A percentile compares a stretch with the other conserved stretches of the same genome.
Evolutionary conservation across 2,329 filamentous ascomycete genomes (phyloP).

Genomic region (Arthrinium puccinioides): DNA sequence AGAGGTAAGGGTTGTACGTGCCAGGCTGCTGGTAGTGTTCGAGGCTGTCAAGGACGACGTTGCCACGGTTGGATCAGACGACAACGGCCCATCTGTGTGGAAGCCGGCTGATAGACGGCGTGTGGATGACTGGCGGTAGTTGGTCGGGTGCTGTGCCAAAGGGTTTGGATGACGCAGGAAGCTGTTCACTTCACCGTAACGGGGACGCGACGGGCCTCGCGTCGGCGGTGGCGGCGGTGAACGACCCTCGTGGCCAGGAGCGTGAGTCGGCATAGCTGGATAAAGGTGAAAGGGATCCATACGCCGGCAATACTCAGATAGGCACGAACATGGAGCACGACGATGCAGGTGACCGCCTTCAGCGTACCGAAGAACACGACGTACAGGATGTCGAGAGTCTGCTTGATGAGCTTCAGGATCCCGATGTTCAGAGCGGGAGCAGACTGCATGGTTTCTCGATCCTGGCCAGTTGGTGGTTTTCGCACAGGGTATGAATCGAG

Average conservation of each 20-base stretch:
- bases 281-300: conserved; percentile 3
- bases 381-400: background rate
- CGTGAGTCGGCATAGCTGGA: background rate
- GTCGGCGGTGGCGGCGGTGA: no score
- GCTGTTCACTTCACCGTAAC: no score
- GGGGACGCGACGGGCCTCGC: background rate
- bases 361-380: conserved; percentile 1
- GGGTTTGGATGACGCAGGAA: conserved; percentile 6
- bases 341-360: background rate
- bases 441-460: no score
- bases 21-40: conserved; percentile 3
- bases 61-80: conserved; percentile 13
- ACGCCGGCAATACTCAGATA: background rate
- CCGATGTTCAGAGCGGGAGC: no score
- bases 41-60: conserved; percentile 14
- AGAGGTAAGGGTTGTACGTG: conserved; percentile 4
- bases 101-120: conserved; percentile 17
- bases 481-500: no score
- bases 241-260: background rate
- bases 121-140: conserved; percentile 8
- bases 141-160: conserved; percentile 3
- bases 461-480: no score
- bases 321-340: background rate
- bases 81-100: conserved; percentile 10
- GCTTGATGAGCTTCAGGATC: background rate